Base-by-base conservation (phyloP, 441 rosid genomes). In the Arabidopsis lyrata region DNA sequence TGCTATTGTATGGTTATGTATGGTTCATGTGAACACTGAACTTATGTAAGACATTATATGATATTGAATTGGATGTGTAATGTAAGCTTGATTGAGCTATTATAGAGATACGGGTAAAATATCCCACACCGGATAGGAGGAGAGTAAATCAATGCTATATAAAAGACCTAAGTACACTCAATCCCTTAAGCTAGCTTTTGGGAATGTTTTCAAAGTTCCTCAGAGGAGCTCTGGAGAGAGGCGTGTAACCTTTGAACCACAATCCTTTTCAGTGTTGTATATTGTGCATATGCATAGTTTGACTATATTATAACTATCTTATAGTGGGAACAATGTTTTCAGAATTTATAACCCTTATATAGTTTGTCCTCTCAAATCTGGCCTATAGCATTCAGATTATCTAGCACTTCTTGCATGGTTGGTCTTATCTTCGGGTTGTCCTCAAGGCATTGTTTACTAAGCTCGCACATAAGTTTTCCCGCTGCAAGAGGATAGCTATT, bases 381-480 rank as follows among this genome's bases (percentile, higher is more conserved):
- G 5, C 45, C 34, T 8, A 61, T 61, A 2, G 2, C 12, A 48
- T 44, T 41, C 44, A 63, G 7, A 31, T 39, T 3, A 16, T 72
- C 41, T 1, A 50, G 5, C 15, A 62, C 75, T 31, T 62, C 16
- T 41, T 72, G 62, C 63, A 69, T 69, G 14, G 56, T 18, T 22
- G 65, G 55, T 56, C 65, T 55, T 32, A 13, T 45, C 45, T 56
- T 14, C 0, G n/a, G 38, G 4, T 69, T n/a, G n/a, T n/a, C n/a
- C 55, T 47, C 47, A 14, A 57, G 65, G 6, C 65, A 69, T 8
- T 32, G 55, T 54, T 44, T 32, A 8, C 57, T 57, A 42, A 47
- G 0, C 5, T 69, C 1, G 36, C 12, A 57, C 45, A 68, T 68
- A 13, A 1, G 14, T 1, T 1, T 57, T 2, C 64, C 73, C 0